Evolutionary conservation across 1,139 yeast genomes (phyloP), one percentile per base, ranked within the genome.

Genomic region (Candida sp.): DNA sequence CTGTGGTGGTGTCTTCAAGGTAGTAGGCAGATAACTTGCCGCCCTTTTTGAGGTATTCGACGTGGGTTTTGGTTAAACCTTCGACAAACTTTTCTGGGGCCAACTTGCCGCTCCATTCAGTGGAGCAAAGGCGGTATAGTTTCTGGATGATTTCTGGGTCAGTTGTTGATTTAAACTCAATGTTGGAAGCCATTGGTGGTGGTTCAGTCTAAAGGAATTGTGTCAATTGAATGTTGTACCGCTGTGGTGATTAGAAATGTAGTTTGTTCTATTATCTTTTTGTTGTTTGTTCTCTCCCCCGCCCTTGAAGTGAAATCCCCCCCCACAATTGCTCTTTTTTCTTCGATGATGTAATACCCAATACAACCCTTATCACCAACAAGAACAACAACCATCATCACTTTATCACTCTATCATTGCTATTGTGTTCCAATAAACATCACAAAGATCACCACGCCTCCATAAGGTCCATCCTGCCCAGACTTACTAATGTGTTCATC

Each of bases 61-160:
- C 54, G 39, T 64, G 60, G 27, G 54, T 53, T n/a, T 60, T 51
- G 7, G 61, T 48, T 42, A 57, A 61, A 5, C 61, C 50, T 17
- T 57, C 58, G n/a, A 68, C 75, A 52, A 67, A 70, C 44, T 70
- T 62, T 23, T 62, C 61, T 1, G 67, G 58, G 4, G 67, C 52
- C 37, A 71, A 51, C 7, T 59, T 54, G 1, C 67, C 68, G 35
- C 68, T 55, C 73, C 77, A 72, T 51, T 69, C 72, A 4, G 64
- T 47, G 3, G 69, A 72, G 42, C 69, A 56, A 28, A 75, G 58
- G 0, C 62, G 47, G 46, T 63, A 69, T 9, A 73, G 56, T 42
- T 69, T 62, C 27, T 51, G 54, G 47, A 75, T 58, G 46, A 68
- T 63, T 7, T 54, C 60, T 7, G 69, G 69, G 44, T 68, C 72